Percentiles rank a stretch among this genome's conserved stretches.
phyloP scores from a whole-genome alignment of 2,329 filamentous ascomycete genomes.

The Verticillium dahliae region DNA sequence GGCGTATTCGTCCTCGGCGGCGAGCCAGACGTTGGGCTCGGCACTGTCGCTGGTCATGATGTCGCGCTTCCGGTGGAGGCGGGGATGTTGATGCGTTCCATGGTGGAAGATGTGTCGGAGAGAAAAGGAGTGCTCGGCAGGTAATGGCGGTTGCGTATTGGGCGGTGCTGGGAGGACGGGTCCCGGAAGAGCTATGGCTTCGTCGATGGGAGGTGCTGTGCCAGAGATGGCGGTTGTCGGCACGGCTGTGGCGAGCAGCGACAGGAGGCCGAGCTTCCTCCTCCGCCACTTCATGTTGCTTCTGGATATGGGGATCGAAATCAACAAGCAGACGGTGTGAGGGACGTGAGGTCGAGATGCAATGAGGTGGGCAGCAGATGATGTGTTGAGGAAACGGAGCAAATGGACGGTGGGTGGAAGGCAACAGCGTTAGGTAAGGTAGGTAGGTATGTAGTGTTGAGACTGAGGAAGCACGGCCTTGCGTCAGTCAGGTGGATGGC shows the following conservation, averaged over 20 bases:
- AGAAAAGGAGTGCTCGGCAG: constrained; percentile 54
- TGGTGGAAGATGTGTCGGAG: constrained; percentile 92
- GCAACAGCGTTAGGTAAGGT: no score
- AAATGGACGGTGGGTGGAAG: neutral
- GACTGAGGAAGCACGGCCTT: neutral
- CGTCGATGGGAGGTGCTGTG: constrained; percentile 24
- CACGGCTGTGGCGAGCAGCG: neutral
- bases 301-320: neutral
- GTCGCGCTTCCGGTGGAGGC: constrained; percentile 71
- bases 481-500: neutral
- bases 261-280: neutral
- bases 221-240: neutral
- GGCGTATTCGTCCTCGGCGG: constrained; percentile 50
- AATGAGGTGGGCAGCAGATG: neutral
- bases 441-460: neutral
- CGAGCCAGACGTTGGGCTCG: constrained; percentile 49
- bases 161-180: constrained; percentile 28
- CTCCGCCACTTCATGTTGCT: neutral
- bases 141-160: constrained; percentile 33
- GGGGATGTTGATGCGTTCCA: constrained; percentile 71
- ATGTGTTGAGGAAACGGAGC: neutral
- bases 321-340: neutral
- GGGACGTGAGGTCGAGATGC: neutral
- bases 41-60: constrained; percentile 45
- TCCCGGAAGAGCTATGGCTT: constrained; percentile 34